Conservation (phyloP, 2,329 filamentous ascomycete species). For the Nannizziopsis arthrosporioides region DNA sequence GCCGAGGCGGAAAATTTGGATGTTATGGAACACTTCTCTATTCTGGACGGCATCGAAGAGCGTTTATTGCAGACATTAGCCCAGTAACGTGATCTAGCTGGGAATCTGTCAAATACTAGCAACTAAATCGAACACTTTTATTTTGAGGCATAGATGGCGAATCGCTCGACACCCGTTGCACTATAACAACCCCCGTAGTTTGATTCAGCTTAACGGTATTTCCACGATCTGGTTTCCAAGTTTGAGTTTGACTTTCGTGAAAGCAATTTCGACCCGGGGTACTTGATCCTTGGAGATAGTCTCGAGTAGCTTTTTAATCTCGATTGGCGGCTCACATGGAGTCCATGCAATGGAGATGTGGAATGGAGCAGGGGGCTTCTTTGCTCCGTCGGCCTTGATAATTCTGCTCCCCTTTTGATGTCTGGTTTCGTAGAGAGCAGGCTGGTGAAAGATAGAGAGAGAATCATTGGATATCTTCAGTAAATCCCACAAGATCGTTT, state of each 20-base stretch:
- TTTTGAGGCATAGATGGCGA: too few relatives aligned
- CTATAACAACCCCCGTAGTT: too few relatives aligned
- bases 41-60: conserved; percentile 77
- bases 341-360: conserved; percentile 89
- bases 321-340: conserved; percentile 42
- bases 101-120: too few relatives aligned
- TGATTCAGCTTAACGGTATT: not conserved
- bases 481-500: conserved; percentile 49
- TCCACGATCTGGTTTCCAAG: conserved; percentile 54
- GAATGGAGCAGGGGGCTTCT: conserved; percentile 47
- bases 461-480: conserved; percentile 56
- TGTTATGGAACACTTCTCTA: conserved; percentile 85
- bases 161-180: too few relatives aligned
- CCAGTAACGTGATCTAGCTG: not conserved
- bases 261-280: conserved; percentile 39
- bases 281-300: conserved; percentile 23
- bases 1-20: conserved; percentile 91
- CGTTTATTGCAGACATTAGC: conserved; percentile 53
- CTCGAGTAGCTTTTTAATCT: conserved; percentile 27
- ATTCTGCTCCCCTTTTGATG: conserved; percentile 9
- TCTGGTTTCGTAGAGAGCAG: conserved; percentile 50
- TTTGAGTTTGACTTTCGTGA: conserved; percentile 58
- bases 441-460: conserved; percentile 51
- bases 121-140: too few relatives aligned
- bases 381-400: not conserved